These are phyloP conservation scores for Rhexocercosporidium sp. DNA, from an alignment of 2,329 filamentous ascomycete genomes.

Conservation along the genomic window DNA sequence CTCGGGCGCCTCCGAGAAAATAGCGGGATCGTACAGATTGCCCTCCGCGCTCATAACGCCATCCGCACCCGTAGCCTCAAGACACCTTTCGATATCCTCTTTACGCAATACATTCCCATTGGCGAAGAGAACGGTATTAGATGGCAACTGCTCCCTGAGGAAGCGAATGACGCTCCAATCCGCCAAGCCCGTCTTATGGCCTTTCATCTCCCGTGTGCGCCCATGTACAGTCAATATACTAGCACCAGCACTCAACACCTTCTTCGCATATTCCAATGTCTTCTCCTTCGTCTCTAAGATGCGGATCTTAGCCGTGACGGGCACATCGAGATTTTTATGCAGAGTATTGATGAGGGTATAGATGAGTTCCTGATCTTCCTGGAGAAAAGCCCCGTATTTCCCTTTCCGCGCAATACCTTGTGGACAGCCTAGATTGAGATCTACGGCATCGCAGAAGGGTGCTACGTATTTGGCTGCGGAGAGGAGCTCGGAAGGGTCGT, in stretches of 20 bases:
- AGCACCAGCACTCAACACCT: conserved; percentile 84
- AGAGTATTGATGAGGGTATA: conserved; percentile 83
- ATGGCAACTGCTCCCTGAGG: conserved; percentile 80
- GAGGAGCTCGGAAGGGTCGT: conserved; percentile 80
- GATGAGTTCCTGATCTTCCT: conserved; percentile 88
- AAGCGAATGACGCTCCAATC: conserved; percentile 89
- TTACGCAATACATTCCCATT: conserved; percentile 92
- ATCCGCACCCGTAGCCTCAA: conserved; percentile 86
- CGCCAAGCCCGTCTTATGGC: conserved; percentile 89
- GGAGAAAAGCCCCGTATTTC: conserved; percentile 91
- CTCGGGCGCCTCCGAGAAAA: conserved; percentile 75
- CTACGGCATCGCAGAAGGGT: conserved; percentile 92
- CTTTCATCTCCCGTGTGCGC: conserved; percentile 87
- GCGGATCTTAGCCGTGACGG: conserved; percentile 93
- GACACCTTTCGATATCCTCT: conserved; percentile 76
- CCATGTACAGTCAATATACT: conserved; percentile 95
- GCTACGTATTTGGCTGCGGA: conserved; percentile 78
- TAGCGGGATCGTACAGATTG: conserved; percentile 87
- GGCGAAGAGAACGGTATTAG: conserved; percentile 91
- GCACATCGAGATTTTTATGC: conserved; percentile 77
- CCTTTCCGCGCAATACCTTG: conserved; percentile 93
- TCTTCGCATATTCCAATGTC: conserved; percentile 87
- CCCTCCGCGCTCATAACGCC: conserved; percentile 96
- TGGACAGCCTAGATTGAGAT: conserved; percentile 93
- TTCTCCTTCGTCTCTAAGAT: conserved; percentile 85